Percentiles rank a stretch among this genome's conserved stretches.
Conservation (phyloP, 257 asterid genomes). For the Lithospermum erythrorhizon region DNA sequence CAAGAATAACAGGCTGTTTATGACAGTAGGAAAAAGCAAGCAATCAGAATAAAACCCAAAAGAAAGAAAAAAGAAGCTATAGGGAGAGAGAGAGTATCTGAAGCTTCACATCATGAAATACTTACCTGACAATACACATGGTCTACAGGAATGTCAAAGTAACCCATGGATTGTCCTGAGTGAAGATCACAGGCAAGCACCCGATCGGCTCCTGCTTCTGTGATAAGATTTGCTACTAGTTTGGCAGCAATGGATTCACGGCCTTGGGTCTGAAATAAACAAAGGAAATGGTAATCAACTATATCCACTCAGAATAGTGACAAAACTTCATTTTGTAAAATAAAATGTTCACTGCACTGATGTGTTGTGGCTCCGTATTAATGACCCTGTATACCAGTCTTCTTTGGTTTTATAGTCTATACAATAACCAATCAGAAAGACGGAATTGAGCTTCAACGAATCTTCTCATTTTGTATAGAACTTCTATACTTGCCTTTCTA, state of each 20-base stretch:
- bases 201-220: constrained; percentile 89
- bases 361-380: background rate
- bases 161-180: constrained; percentile 94
- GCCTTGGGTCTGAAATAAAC: constrained; percentile 60
- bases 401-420: background rate
- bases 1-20: constrained; percentile 82
- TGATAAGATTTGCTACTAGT: constrained; percentile 75
- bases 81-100: background rate
- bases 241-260: constrained; percentile 91
- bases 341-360: background rate
- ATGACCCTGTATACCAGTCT: too few relatives aligned
- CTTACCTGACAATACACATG: constrained; percentile 79
- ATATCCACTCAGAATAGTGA: constrained; percentile 1
- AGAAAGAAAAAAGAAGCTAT: background rate
- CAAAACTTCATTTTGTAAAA: background rate
- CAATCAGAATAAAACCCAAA: background rate
- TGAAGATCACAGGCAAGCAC: constrained; percentile 93
- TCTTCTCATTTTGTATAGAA: too few relatives aligned
- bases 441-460: background rate
- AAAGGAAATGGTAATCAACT: constrained; percentile 4
- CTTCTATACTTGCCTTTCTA: constrained; percentile 43
- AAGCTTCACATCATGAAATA: background rate
- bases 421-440: too few relatives aligned
- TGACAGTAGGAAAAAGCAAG: constrained; percentile 5
- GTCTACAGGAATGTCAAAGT: constrained; percentile 90